These are phyloP conservation scores for Fusarium haematococcum DNA, from an alignment of 2,329 filamentous ascomycete genomes.

Conservation along the genomic window DNA sequence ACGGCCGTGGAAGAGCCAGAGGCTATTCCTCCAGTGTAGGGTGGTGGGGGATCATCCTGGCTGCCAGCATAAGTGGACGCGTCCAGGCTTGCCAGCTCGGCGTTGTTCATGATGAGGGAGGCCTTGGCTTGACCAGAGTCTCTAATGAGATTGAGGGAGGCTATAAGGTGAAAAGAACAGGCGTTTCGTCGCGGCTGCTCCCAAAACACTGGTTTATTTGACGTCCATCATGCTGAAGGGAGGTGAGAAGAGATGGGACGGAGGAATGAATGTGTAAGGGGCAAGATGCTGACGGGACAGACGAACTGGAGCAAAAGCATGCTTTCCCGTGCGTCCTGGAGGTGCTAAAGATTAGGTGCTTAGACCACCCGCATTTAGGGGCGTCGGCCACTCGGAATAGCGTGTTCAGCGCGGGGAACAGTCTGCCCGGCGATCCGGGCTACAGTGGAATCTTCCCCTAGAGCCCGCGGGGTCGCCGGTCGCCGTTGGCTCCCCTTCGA, in stretches of 20 bases:
- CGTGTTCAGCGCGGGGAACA: neutral
- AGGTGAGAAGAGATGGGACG: neutral
- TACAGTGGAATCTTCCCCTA: neutral
- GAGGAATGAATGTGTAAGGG: neutral
- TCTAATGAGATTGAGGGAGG: neutral
- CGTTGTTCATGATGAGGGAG: slow-evolving; percentile 16
- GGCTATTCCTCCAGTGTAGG: slow-evolving; percentile 4
- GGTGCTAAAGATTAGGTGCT: neutral
- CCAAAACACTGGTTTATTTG: slow-evolving; percentile 4
- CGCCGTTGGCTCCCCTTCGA: neutral
- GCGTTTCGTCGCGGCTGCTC: slow-evolving; percentile 4
- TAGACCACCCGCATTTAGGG: slow-evolving; percentile 1
- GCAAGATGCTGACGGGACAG: neutral
- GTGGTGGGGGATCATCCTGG: neutral
- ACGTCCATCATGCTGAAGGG: slow-evolving; percentile 2
- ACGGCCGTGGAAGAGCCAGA: slow-evolving; percentile 12
- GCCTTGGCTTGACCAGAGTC: neutral
- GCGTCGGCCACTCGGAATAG: neutral
- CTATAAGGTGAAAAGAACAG: neutral
- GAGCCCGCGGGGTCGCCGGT: neutral
- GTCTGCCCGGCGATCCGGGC: neutral
- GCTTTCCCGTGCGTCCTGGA: neutral
- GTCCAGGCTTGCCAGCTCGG: slow-evolving; percentile 1
- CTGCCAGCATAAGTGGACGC: neutral
- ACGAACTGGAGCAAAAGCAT: neutral